Base-by-base conservation (phyloP, 208 protist genomes). In the Vickermania ingenoplastis region DNA sequence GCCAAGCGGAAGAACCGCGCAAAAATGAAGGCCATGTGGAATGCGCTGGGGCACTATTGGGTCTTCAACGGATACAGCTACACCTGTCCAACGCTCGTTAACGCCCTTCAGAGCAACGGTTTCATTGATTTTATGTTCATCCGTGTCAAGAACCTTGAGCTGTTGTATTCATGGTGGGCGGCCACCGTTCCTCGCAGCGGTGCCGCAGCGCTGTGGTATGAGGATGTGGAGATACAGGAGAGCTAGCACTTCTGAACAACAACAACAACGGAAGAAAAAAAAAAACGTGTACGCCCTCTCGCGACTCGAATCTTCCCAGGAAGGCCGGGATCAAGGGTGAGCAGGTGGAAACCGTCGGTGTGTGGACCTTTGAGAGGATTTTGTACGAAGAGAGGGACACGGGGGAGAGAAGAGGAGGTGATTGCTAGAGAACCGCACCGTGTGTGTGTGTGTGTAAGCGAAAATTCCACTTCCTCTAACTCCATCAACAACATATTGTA, bases 101-200 rank as follows among this genome's bases (percentile, higher is more conserved):
- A 45, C 36, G 36, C 36, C 11, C 36, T 45, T 7, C 36, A 45
- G 36, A 45, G 11, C 11, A 45, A 45, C 17, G 36, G 36, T 7
- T 45, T n/a, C 36, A 45, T 45, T 45, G 36, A 45, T 45, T 45
- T n/a, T 17, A 45, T 45, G 36, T 45, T 45, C 17, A n/a, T 45
- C 11, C 36, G 36, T 7, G 36, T 45, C 11, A 45, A 45, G 36
- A 7, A 45, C 36, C 17, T 45, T 7, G 11, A 17, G 17, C 11
- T 17, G 17, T 17, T 45, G 36, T n/a, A 17, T 45, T 7, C 11
- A 7, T 45, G 36, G 36, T 45, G 36, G 36, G 7, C 11, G 36
- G 36, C 36, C 11, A 45, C 17, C 36, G 11, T 45, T 45, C 36
- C 7, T 7, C 11, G 36, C 7, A 7, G 36, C 7, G 11, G 36